Base-by-base conservation (phyloP, 805 yeast species). In the Dipodascopsis tothii region DNA sequence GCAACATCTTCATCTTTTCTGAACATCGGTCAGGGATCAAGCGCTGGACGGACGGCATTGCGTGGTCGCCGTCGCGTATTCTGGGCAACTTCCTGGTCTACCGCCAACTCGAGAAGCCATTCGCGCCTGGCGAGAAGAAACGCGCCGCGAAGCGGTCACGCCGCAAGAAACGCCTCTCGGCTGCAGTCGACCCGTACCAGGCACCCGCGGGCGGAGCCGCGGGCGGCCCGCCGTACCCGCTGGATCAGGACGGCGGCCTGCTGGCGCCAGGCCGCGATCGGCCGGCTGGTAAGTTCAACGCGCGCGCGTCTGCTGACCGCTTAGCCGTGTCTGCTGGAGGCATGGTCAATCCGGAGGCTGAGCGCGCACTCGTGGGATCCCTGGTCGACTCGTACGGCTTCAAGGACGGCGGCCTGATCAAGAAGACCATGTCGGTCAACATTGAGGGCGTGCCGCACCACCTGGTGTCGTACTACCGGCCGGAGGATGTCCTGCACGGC, bases 11-110 rank as follows among this genome's bases (percentile, higher is more conserved):
- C 63, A 85, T 90, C 1, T 87, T 88, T 58, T 75, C 81, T 38
- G 95, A 88, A 62, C 85, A 82, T 53, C 68, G 74, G 9, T 78
- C 88, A 0, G 87, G 90, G 2, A 87, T 88, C 48, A 84, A 83
- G 60, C 71, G 97, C 46, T 88, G 97, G 97, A 88, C 97, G 1
- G 97, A 88, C 58, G 95, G 96, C n/a, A 75, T 84, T 11, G 70
- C 88, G 11, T 88, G 97, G 97, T 78, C 88, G 2, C 95, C 96
- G 0, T 81, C 94, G 2, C 70, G 96, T 39, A 86, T 88, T 33
- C 70, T 86, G 21, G 95, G 95, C 4, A 71, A 92, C 46, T 88
- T 88, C 56, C 67, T 88, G 27, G 80, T 88, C 7, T 88, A 88
- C 62, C 74, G 94, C 21, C 94, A 87, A 59, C 60, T 77, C 28